Percentiles rank a stretch among this genome's conserved stretches.
These are phyloP conservation scores for Suhomyces yuchorum DNA, from an alignment of 1,139 yeast genomes.

Conservation along the genomic window DNA sequence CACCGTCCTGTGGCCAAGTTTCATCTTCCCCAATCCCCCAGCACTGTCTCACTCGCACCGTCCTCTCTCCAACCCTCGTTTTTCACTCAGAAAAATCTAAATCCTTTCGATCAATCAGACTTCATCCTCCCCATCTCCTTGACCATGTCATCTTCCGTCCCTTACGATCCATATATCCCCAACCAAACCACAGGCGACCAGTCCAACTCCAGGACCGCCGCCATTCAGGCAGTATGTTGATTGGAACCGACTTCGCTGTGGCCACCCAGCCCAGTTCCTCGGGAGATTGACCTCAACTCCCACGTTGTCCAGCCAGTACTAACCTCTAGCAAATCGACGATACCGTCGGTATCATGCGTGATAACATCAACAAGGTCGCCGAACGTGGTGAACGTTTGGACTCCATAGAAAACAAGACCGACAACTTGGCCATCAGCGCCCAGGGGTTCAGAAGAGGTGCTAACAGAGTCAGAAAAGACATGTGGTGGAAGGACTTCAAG, in stretches of 20 bases:
- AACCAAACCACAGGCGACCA: conserved; percentile 56
- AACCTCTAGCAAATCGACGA: conserved; percentile 78
- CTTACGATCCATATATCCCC: conserved; percentile 90
- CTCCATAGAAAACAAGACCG: conserved; percentile 91
- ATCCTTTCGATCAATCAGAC: conserved; percentile 5
- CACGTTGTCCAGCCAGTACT: conserved; percentile 11
- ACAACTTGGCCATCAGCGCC: conserved; percentile 88
- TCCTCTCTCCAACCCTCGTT: conserved; percentile 8
- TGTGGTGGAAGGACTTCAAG: conserved; percentile 99
- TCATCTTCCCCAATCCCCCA: background rate
- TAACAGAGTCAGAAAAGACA: conserved; percentile 94
- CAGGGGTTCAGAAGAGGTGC: conserved; percentile 97
- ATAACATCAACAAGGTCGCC: conserved; percentile 93
- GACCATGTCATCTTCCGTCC: conserved; percentile 75
- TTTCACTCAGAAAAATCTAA: conserved; percentile 11
- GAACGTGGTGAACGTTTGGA: conserved; percentile 94
- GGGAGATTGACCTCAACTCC: background rate
- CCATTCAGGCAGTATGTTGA: conserved; percentile 74
- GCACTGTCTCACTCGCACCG: background rate
- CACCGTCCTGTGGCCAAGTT: background rate
- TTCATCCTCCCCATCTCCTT: background rate
- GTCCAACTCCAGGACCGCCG: conserved; percentile 72
- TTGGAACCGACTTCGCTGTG: background rate
- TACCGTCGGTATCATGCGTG: conserved; percentile 97
- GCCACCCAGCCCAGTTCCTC: background rate